Base-by-base conservation (phyloP, 179 eudicot genomes). In the Patellifolia procumbens region DNA sequence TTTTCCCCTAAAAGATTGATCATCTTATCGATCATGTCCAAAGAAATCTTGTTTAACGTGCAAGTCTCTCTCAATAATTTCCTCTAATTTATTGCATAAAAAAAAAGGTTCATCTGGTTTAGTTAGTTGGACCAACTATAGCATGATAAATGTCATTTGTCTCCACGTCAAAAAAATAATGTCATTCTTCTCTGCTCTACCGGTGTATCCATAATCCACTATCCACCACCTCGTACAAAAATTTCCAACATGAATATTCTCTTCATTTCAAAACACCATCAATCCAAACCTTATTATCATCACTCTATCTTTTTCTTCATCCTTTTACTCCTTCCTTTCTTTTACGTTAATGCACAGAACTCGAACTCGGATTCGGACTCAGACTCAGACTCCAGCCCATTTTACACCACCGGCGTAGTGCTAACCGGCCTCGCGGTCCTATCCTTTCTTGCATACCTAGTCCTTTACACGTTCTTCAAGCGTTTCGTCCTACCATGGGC, bases 221-320 rank as follows among this genome's bases (percentile, higher is more conserved):
- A 53, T 17, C n/a, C 58, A 17, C 58, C 9, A 5, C 45, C 45
- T 39, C 45, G 45, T 16, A 58, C 63, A 58, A 58, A 58, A n/a
- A 58, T 9, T 58, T 58, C 10, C 32, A 58, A 10, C 26, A 58
- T 58, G 17, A 58, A 58, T n/a, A 55, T n/a, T n/a, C 24, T 55
- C 60, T 7, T 82, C 11, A 68, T 74, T 13, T 81, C 82, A 31
- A 78, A 85, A n/a, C 60, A 55, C 60, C 60, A 55, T 28, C 60
- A 55, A 55, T 1, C 10, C n/a, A 55, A 20, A 22, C 29, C 29
- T 58, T 28, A 58, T 24, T 2, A 56, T 58, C 32, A 58, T 24
- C 24, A 58, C 0, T 24, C 34, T 32, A 34, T 26, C 22, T 19
- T 53, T 11, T 1, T 72, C 20, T 55, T 45, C 63, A 34, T 35